Percentiles rank a stretch among this genome's conserved stretches.
Conservation (phyloP, 371 early-diverging fungal genomes). For the Parasitella parasitica region DNA sequence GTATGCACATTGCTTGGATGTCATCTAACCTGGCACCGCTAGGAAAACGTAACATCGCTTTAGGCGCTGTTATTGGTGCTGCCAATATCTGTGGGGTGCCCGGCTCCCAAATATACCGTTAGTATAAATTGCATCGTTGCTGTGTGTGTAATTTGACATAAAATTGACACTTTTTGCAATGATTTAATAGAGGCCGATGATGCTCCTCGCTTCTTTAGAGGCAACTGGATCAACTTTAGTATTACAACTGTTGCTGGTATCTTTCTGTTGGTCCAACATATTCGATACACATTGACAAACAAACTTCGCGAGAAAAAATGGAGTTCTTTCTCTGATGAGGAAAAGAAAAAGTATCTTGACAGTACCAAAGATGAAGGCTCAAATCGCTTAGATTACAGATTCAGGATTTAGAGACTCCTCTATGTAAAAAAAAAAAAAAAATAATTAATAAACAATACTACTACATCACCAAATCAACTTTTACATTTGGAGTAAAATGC, state of each 20-base stretch:
- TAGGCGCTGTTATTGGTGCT: slow-evolving; percentile 45
- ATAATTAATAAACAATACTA: no score
- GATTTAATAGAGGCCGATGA: slow-evolving; percentile 12
- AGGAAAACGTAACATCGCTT: slow-evolving; percentile 48
- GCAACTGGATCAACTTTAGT: slow-evolving; percentile 42
- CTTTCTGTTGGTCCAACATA: slow-evolving; percentile 20
- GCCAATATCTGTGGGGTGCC: slow-evolving; percentile 47
- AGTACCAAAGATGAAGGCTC: slow-evolving; percentile 34
- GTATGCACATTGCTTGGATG: slow-evolving; percentile 57
- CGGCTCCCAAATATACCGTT: slow-evolving; percentile 39
- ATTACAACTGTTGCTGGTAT: neutral
- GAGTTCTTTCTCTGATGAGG: slow-evolving; percentile 27
- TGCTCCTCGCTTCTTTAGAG: slow-evolving; percentile 38
- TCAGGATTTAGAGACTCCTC: slow-evolving; percentile 20
- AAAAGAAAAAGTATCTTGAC: slow-evolving; percentile 26
- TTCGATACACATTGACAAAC: slow-evolving; percentile 34
- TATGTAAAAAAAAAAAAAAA: no score
- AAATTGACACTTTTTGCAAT: no score
- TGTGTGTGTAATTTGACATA: no score
- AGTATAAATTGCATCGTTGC: neutral
- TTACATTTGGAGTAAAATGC: no score
- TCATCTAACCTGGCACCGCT: slow-evolving; percentile 48
- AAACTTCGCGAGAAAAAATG: slow-evolving; percentile 30
- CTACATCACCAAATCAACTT: no score
- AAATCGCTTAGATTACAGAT: slow-evolving; percentile 39